Evolutionary conservation across 768 basidiomycete species (phyloP), one percentile per base, ranked within the genome.

Genomic region (Kwoniella bestiolae): DNA sequence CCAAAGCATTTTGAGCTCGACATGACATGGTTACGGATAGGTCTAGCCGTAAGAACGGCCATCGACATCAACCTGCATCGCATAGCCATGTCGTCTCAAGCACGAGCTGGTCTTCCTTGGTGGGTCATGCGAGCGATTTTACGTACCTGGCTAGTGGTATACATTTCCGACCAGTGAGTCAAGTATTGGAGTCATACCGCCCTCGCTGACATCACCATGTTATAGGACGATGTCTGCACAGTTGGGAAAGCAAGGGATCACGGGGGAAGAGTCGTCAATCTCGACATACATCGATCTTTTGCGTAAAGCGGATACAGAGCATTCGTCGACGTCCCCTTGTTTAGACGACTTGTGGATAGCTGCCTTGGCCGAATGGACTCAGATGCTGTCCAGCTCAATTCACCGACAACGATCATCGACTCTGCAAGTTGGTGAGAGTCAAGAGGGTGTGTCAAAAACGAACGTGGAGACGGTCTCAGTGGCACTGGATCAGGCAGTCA

Each of bases 1-100:
- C 72, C 75, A 2, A 70, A 68, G 18, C 45, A 68, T 28, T 76
- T 76, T 45, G 75, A 76, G 58, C 72, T 74, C 25, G 75, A 76
- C 41, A 66, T 72, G 56, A 66, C 72, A 6, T 76, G 73, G 70
- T 31, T 76, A 2, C 58, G 75, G 11, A 67, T 65, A 9, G 75
- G 75, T 6, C 28, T 74, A 4, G 72, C 75, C 5, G 31, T 57
- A 1, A 60, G 75, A 18, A 72, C 72, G 9, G 72, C 72, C 9
- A 65, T 76, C 49, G 75, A 76, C 51, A 76, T 76, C 63, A 70
- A 70, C 46, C 69, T 76, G 5, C 75, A 76, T 45, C 66, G 75
- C 3, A 67, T 74, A 21, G 75, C 66, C 11, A 32, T 69, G n/a
- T 52, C 69, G n/a, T 26, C 32, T 29, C 51, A 67, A 34, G 69